A percentile compares a stretch with the other conserved stretches of the same genome.
phyloP scores from a whole-genome alignment of 805 yeast genomes.

The Starmerella apis region DNA sequence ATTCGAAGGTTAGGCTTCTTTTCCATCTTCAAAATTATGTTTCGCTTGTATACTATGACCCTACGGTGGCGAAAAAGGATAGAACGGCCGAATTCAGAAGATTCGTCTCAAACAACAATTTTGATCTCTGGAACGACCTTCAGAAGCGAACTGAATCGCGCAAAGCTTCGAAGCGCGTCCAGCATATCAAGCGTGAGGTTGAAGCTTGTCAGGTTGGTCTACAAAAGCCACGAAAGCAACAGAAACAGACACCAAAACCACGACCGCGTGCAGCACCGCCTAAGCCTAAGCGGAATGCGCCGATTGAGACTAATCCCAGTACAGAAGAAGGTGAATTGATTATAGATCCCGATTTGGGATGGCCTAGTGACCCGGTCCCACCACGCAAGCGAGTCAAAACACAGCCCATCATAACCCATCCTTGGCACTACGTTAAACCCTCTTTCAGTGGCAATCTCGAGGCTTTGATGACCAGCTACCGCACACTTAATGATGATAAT shows the following conservation, averaged over 20 bases:
- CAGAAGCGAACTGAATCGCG: slow-evolving; percentile 20
- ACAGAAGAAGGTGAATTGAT: not conserved
- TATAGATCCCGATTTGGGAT: slow-evolving; percentile 19
- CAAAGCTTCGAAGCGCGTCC: slow-evolving; percentile 18
- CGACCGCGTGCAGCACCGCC: not conserved
- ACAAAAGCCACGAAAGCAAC: not conserved
- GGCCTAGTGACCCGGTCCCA: slow-evolving; percentile 14
- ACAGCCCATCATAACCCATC: slow-evolving; percentile 47
- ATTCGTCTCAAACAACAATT: slow-evolving; percentile 24
- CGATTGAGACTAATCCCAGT: not conserved
- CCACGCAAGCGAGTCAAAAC: not conserved
- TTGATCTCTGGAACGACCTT: slow-evolving; percentile 34
- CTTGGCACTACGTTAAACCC: slow-evolving; percentile 45
- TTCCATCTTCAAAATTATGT: slow-evolving; percentile 35
- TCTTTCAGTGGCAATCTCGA: slow-evolving; percentile 35
- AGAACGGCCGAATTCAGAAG: slow-evolving; percentile 29
- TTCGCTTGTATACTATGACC: slow-evolving; percentile 34
- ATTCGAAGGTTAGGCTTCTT: slow-evolving; percentile 32
- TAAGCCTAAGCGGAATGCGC: not conserved
- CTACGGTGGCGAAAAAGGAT: slow-evolving; percentile 31
- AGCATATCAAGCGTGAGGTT: slow-evolving; percentile 6
- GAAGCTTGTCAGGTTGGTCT: slow-evolving; percentile 8
- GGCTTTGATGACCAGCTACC: slow-evolving; percentile 45
- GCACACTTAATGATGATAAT: slow-evolving; percentile 48
- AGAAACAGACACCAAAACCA: not conserved